phyloP scores from a whole-genome alignment of 2,329 filamentous ascomycete species.

The Pseudogymnoascus sp. region DNA sequence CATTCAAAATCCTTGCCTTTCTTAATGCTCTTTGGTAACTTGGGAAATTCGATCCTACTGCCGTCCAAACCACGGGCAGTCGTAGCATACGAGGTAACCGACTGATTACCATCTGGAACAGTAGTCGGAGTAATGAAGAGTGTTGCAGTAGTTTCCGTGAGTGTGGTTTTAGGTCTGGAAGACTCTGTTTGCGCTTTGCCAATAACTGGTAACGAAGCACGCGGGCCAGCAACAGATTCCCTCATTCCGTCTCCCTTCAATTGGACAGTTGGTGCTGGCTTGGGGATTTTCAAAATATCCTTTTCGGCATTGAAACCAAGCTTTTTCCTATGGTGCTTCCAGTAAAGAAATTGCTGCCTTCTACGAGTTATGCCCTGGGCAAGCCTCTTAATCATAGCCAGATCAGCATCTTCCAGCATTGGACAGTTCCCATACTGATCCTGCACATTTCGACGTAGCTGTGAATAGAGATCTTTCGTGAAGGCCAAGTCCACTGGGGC shows the following conservation, averaged over 20 bases:
- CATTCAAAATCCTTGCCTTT: constrained; percentile 10
- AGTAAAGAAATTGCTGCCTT: not conserved
- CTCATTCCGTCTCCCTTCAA: not conserved
- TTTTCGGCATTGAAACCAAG: not conserved
- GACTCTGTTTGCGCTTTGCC: not conserved
- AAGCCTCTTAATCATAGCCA: not conserved
- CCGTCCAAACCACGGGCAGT: not conserved
- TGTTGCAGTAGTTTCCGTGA: not conserved
- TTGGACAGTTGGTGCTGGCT: not conserved
- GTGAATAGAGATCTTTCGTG: not conserved
- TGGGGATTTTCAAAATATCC: not conserved
- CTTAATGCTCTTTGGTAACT: not conserved
- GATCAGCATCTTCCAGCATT: not conserved
- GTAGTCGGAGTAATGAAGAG: not conserved
- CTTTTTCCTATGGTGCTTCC: not conserved
- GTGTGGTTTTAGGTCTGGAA: not conserved
- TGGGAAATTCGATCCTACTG: not conserved
- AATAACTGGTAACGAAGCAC: not conserved
- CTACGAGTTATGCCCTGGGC: not conserved
- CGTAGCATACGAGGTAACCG: not conserved
- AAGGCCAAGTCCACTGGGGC: not conserved
- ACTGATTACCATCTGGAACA: not conserved
- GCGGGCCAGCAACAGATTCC: not conserved
- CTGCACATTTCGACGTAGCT: not conserved
- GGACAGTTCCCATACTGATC: not conserved